Evolutionary conservation across 179 eudicot species (phyloP).

Genomic region (Amaranthus tricolor): DNA sequence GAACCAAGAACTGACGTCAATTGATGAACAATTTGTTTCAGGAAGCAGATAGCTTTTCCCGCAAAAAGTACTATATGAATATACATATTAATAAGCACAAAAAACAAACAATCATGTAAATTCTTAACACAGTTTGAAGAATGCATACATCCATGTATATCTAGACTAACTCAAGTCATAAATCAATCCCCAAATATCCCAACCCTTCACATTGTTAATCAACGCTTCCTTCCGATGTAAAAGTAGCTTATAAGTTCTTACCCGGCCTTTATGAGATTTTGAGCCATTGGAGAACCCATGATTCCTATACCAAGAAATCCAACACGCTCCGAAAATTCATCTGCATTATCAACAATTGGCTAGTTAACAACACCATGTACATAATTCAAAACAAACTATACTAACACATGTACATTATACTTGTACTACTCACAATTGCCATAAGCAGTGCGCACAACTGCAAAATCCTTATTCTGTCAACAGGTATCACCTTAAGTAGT

Average conservation of each 20-base stretch:
- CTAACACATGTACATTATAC: not conserved
- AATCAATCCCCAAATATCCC: not conserved
- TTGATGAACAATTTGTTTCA: not conserved
- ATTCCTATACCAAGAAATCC: slow-evolving; percentile 97
- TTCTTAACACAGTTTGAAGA: not conserved
- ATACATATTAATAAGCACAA: not conserved
- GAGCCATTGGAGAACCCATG: slow-evolving; percentile 98
- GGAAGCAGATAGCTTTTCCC: not conserved
- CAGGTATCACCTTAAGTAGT: too few relatives aligned
- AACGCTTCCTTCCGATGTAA: not conserved
- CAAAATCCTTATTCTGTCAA: slow-evolving; percentile 1
- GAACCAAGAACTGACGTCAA: not conserved
- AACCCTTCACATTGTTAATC: not conserved
- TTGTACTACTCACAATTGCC: not conserved
- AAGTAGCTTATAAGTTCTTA: slow-evolving; percentile 32
- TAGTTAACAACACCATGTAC: not conserved
- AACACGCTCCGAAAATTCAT: slow-evolving; percentile 54
- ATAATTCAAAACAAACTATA: not conserved
- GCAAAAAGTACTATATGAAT: not conserved
- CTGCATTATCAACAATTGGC: slow-evolving; percentile 32
- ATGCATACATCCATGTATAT: not conserved
- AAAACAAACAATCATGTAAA: not conserved
- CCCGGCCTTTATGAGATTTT: slow-evolving; percentile 92
- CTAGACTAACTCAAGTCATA: not conserved
- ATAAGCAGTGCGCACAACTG: not conserved